These are phyloP conservation scores for Globisporangium mamillatum DNA, from an alignment of 352 stramenopile genomes.

Conservation along the genomic window DNA sequence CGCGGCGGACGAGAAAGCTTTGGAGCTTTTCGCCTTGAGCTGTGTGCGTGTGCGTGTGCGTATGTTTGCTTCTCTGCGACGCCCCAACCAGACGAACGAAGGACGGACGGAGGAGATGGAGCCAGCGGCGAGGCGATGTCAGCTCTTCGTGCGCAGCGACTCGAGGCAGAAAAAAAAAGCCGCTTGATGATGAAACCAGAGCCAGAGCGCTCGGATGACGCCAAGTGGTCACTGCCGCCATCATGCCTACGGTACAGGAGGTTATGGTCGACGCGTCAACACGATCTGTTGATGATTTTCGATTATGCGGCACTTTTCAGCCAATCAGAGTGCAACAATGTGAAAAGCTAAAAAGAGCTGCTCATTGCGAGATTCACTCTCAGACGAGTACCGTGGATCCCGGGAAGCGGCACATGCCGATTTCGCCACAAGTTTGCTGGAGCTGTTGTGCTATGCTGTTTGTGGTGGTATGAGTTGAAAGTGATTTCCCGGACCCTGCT, in stretches of 20 bases:
- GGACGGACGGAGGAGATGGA: neutral
- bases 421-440: neutral
- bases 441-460: neutral
- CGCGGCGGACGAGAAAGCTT: too few relatives aligned
- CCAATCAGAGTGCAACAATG: neutral
- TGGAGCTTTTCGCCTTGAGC: neutral
- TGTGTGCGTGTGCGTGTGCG: neutral
- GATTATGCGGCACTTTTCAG: neutral
- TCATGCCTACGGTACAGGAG: neutral
- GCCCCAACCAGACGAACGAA: neutral
- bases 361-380: neutral
- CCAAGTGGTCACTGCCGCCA: neutral
- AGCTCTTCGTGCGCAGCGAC: neutral
- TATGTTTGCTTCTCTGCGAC: neutral
- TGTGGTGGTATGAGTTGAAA: neutral
- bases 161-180: slow-evolving; percentile 1
- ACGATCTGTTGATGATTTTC: neutral
- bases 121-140: neutral
- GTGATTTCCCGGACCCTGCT: neutral
- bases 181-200: slow-evolving; percentile 1
- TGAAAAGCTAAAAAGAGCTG: neutral
- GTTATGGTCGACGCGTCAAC: neutral
- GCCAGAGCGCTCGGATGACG: neutral
- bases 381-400: neutral
- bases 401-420: neutral